phyloP scores from a whole-genome alignment of 352 stramenopile species.

The Phytophthora brassicae region DNA sequence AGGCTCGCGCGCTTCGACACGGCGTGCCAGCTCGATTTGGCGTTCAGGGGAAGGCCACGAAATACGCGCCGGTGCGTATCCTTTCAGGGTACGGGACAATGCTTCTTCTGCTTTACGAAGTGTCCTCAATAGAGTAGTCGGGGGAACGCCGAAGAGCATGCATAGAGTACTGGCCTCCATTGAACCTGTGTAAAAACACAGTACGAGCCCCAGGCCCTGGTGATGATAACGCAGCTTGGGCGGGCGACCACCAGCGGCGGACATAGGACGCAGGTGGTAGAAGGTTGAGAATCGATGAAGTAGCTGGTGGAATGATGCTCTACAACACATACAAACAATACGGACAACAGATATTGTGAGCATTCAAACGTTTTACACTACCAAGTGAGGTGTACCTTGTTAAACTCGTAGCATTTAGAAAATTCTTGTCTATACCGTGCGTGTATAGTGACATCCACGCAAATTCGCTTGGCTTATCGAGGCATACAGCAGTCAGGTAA shows the following conservation, averaged over 20 bases:
- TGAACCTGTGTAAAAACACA: not conserved
- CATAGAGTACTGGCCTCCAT: constrained; percentile 6
- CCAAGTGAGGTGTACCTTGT: too few species aligned
- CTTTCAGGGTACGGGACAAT: not conserved
- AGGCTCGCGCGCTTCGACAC: constrained; percentile 31
- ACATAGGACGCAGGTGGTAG: too few species aligned
- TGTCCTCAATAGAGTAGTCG: constrained; percentile 1
- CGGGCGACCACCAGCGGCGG: too few species aligned
- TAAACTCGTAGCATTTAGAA: too few species aligned
- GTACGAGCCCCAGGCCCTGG: constrained; percentile 6
- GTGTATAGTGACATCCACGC: too few species aligned
- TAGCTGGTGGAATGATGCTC: too few species aligned
- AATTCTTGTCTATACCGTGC: too few species aligned
- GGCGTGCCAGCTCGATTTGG: not conserved
- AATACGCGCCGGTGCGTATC: not conserved
- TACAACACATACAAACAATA: too few species aligned
- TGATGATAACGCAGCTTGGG: constrained; percentile 6
- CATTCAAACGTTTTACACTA: too few species aligned
- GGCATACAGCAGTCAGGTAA: too few species aligned
- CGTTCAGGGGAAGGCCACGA: not conserved
- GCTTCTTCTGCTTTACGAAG: constrained; percentile 4
- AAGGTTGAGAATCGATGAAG: not conserved
- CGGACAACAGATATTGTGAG: too few species aligned
- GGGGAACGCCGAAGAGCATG: constrained; percentile 2
- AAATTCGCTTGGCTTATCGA: too few species aligned